phyloP scores from a whole-genome alignment of 129 eudicot genomes.

The Oenanthe sinensis region DNA sequence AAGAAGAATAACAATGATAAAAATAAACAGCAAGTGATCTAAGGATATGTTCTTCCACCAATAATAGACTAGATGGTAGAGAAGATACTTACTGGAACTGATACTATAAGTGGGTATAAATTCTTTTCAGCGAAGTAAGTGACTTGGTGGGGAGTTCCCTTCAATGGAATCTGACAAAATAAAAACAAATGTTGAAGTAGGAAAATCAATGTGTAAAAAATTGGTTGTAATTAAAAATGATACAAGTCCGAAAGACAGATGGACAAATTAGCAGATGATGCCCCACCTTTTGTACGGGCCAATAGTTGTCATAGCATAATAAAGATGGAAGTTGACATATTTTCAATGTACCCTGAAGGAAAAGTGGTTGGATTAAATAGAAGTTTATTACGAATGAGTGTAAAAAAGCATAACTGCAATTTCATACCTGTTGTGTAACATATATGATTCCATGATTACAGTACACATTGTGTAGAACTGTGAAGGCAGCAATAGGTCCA shows the following conservation, averaged over 20 bases:
- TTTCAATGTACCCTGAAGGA: slow-evolving; percentile 69
- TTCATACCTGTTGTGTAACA: slow-evolving; percentile 70
- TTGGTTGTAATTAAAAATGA: neutral
- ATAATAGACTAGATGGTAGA: slow-evolving; percentile 8
- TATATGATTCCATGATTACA: slow-evolving; percentile 94
- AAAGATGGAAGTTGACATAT: slow-evolving; percentile 91
- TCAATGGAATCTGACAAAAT: slow-evolving; percentile 64
- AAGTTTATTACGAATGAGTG: neutral
- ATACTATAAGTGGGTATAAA: slow-evolving; percentile 78
- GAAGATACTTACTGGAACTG: slow-evolving; percentile 74
- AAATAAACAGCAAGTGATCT: neutral
- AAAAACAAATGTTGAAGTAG: neutral
- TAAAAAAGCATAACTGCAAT: slow-evolving; percentile 3
- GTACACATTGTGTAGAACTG: slow-evolving; percentile 87
- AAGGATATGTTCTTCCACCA: neutral
- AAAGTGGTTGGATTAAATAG: slow-evolving; percentile 9
- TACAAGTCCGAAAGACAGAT: neutral
- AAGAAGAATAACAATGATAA: neutral
- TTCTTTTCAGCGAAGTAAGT: slow-evolving; percentile 94
- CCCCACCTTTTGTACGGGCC: slow-evolving; percentile 96
- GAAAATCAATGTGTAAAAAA: neutral
- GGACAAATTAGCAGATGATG: slow-evolving; percentile 2
- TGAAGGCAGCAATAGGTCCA: slow-evolving; percentile 88
- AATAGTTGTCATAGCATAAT: slow-evolving; percentile 70
- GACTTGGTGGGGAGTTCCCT: slow-evolving; percentile 98